phyloP scores from a whole-genome alignment of 768 basidiomycete species.

The Tulasnella sp. region DNA sequence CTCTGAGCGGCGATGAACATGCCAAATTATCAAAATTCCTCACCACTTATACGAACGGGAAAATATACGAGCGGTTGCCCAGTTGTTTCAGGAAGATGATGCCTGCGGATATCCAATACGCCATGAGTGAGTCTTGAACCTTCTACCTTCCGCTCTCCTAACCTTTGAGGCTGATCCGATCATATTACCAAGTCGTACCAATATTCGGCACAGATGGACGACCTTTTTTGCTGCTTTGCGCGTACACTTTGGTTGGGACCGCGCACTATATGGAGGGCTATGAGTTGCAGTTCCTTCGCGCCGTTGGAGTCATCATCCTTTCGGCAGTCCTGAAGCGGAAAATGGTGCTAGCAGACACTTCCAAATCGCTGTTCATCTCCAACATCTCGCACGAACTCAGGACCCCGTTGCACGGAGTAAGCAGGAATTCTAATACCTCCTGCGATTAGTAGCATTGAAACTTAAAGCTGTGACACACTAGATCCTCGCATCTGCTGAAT shows the following conservation, averaged over 20 bases:
- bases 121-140: slow-evolving; percentile 50
- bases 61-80: slow-evolving; percentile 79
- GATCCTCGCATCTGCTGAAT: slow-evolving; percentile 86
- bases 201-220: slow-evolving; percentile 89
- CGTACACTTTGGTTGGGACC: slow-evolving; percentile 68
- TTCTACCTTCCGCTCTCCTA: not conserved
- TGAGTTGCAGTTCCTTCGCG: slow-evolving; percentile 82
- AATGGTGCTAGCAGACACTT: slow-evolving; percentile 91
- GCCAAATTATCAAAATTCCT: slow-evolving; percentile 67
- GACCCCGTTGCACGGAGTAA: slow-evolving; percentile 82
- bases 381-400: slow-evolving; percentile 31
- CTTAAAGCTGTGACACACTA: slow-evolving; percentile 24
- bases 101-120: slow-evolving; percentile 73
- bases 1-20: slow-evolving; percentile 61
- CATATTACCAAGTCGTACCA: slow-evolving; percentile 52
- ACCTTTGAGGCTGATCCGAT: slow-evolving; percentile 7
- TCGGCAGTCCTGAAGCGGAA: slow-evolving; percentile 85
- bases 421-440: slow-evolving; percentile 20
- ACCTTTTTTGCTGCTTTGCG: slow-evolving; percentile 82
- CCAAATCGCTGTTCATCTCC: slow-evolving; percentile 84
- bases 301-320: slow-evolving; percentile 87
- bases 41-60: slow-evolving; percentile 67
- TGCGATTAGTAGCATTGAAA: slow-evolving; percentile 12
- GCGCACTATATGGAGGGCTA: slow-evolving; percentile 82
- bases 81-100: slow-evolving; percentile 72